Percentiles rank a stretch among this genome's conserved stretches.
phyloP scores from a whole-genome alignment of 139 green algal species.

The Closterium sp. region DNA sequence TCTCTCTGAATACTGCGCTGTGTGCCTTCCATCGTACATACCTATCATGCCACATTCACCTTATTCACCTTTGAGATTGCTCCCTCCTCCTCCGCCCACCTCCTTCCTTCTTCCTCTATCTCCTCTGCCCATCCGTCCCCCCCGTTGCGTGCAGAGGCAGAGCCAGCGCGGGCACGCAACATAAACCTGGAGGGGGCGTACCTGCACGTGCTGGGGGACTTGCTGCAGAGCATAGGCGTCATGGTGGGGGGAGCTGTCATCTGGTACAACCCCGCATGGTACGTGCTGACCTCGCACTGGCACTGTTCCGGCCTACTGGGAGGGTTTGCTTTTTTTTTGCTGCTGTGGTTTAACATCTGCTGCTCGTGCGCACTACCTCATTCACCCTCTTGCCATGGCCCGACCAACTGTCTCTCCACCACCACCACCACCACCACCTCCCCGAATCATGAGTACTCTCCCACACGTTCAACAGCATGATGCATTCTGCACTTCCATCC shows the following conservation, averaged over 20 bases:
- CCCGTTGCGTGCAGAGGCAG: neutral
- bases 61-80: neutral
- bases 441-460: neutral
- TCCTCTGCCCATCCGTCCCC: too few relatives aligned
- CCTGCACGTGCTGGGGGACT: conserved; percentile 89
- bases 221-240: conserved; percentile 88
- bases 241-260: conserved; percentile 80
- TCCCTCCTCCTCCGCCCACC: neutral
- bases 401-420: too few relatives aligned
- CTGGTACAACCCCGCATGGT: conserved; percentile 71
- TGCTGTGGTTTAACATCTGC: neutral
- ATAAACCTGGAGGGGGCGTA: conserved; percentile 77
- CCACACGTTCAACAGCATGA: neutral
- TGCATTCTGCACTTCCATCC: neutral
- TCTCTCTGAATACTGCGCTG: neutral
- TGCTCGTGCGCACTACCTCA: neutral
- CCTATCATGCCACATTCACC: neutral
- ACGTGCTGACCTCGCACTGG: neutral
- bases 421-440: too few relatives aligned
- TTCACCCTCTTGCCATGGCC: neutral
- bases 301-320: too few relatives aligned
- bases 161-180: neutral
- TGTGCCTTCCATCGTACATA: neutral
- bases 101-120: neutral
- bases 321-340: too few relatives aligned